These are phyloP conservation scores for Endocladia muricata DNA, from an alignment of 31 red algal genomes.

Conservation along the genomic window DNA sequence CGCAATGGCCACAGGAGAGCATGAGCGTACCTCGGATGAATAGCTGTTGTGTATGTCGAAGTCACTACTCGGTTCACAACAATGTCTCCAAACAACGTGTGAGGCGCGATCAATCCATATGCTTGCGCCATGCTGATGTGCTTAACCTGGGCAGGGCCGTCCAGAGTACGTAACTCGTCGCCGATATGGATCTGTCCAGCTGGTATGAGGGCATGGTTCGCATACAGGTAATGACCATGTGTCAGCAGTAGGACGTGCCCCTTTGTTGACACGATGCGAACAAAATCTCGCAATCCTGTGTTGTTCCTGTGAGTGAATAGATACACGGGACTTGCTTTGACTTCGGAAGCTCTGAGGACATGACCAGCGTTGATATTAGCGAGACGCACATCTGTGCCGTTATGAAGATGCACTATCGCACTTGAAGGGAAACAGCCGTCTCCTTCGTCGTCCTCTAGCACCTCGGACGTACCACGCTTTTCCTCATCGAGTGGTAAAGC, in stretches of 20 bases:
- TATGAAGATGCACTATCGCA: conserved; percentile 29
- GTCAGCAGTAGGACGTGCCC: conserved; percentile 36
- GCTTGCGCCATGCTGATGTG: conserved; percentile 10
- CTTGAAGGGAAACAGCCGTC: conserved; percentile 34
- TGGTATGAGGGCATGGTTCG: conserved; percentile 10
- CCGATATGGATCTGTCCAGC: conserved; percentile 39
- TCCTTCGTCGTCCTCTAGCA: not conserved
- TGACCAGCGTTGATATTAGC: conserved; percentile 28
- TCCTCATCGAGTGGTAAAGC: not conserved
- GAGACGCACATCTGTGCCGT: conserved; percentile 21
- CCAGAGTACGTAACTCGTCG: conserved; percentile 30
- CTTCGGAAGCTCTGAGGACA: conserved; percentile 6
- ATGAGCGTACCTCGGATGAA: conserved; percentile 42
- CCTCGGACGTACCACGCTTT: not conserved
- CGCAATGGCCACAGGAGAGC: conserved; percentile 30
- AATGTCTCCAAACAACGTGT: conserved; percentile 65
- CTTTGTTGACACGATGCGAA: conserved; percentile 8
- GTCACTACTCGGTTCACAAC: conserved; percentile 46
- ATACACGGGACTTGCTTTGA: conserved; percentile 26
- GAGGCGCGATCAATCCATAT: conserved; percentile 44
- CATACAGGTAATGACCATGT: conserved; percentile 60
- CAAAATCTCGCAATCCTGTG: conserved; percentile 21
- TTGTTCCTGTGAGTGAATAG: conserved; percentile 35
- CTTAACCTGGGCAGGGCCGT: conserved; percentile 28
- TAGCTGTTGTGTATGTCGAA: conserved; percentile 45